These are phyloP conservation scores for Lactarius evosmus DNA, from an alignment of 768 basidiomycete species.

Conservation along the genomic window DNA sequence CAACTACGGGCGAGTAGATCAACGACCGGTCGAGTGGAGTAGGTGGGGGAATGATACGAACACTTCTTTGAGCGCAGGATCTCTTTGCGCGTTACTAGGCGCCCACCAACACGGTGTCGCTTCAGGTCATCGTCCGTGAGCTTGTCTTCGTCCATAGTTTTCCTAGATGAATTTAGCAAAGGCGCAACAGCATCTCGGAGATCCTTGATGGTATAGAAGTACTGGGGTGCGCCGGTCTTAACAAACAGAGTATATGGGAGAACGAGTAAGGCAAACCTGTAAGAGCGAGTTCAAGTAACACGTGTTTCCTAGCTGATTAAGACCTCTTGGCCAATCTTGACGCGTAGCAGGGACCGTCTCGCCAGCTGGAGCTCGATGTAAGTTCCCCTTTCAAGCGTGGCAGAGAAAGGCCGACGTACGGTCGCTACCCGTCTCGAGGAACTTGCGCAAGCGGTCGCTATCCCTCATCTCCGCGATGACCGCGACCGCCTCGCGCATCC, in stretches of 20 bases:
- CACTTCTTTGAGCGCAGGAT: constrained; percentile 83
- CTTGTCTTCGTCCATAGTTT: constrained; percentile 61
- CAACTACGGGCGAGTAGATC: constrained; percentile 48
- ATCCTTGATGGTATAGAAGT: constrained; percentile 94
- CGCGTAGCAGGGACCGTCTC: constrained; percentile 52
- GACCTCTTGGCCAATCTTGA: constrained; percentile 74
- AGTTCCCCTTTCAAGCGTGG: neutral
- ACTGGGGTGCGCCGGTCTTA: constrained; percentile 43
- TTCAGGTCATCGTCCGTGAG: constrained; percentile 78
- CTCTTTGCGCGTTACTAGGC: constrained; percentile 76
- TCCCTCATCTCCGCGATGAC: constrained; percentile 74
- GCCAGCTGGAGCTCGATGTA: constrained; percentile 48
- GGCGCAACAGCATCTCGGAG: constrained; percentile 71
- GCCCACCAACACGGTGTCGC: constrained; percentile 82
- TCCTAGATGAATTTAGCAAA: constrained; percentile 52
- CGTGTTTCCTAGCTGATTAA: constrained; percentile 87
- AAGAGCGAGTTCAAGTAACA: constrained; percentile 82
- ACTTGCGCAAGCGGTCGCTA: constrained; percentile 66
- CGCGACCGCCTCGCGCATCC: constrained; percentile 66
- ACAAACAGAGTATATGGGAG: neutral
- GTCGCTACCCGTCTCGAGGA: constrained; percentile 63
- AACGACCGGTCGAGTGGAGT: constrained; percentile 21
- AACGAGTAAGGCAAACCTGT: constrained; percentile 45
- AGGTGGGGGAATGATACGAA: constrained; percentile 33
- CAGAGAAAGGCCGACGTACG: constrained; percentile 49